Conservation (phyloP, 2,329 filamentous ascomycete species). For the Trichoderma koningii region DNA sequence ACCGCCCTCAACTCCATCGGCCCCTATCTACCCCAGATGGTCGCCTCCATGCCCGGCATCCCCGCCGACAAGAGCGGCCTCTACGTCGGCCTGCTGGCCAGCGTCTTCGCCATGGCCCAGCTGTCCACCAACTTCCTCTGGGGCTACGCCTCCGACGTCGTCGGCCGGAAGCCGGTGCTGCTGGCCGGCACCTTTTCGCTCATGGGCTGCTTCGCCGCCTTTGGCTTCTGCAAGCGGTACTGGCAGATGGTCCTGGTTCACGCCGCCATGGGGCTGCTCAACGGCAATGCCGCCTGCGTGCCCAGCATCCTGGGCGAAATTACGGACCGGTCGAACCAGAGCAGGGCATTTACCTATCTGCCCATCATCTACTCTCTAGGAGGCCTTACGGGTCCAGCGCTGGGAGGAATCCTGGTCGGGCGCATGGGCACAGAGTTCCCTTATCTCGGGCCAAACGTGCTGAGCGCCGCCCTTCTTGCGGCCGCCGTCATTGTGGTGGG, state of each 20-base stretch:
- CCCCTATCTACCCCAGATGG: constrained; percentile 93
- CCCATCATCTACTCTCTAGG: constrained; percentile 96
- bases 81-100: constrained; percentile 89
- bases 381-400: constrained; percentile 85
- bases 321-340: constrained; percentile 93
- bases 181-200: constrained; percentile 81
- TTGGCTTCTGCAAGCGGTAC: constrained; percentile 81
- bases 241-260: constrained; percentile 87
- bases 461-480: constrained; percentile 71
- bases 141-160: constrained; percentile 61
- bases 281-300: constrained; percentile 92
- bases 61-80: constrained; percentile 71
- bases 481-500: constrained; percentile 72
- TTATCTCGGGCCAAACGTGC: constrained; percentile 81
- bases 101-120: constrained; percentile 88
- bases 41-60: constrained; percentile 79
- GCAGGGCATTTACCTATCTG: constrained; percentile 87
- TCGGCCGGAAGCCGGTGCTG: constrained; percentile 74
- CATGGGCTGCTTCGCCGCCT: constrained; percentile 76
- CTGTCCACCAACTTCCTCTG: constrained; percentile 79
- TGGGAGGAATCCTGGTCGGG: constrained; percentile 83
- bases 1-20: constrained; percentile 96
- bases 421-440: constrained; percentile 66
- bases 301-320: constrained; percentile 93
- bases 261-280: constrained; percentile 85